phyloP scores from a whole-genome alignment of 176 grass and related monocot species.

The Bonia amplexicaulis region DNA sequence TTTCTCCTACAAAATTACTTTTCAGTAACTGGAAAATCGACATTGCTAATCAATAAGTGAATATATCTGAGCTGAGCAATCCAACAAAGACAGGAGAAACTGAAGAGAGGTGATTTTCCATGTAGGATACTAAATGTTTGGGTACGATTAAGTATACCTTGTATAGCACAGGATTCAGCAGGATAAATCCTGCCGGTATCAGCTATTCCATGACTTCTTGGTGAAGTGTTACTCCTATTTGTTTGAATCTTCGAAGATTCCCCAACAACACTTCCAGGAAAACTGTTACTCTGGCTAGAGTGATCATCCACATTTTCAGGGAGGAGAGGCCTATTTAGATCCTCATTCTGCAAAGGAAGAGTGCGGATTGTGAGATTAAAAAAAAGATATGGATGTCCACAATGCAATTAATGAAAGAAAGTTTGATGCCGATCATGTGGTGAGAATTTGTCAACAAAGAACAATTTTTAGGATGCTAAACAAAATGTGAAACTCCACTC shows the following conservation, averaged over 20 bases:
- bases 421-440: neutral
- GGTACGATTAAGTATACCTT: slow-evolving; percentile 40
- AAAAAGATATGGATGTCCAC: neutral
- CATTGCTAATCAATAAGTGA: neutral
- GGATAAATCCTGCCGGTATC: slow-evolving; percentile 42
- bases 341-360: slow-evolving; percentile 52
- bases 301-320: slow-evolving; percentile 36
- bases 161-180: slow-evolving; percentile 34
- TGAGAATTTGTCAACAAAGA: neutral
- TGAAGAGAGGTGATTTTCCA: neutral
- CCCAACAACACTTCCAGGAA: slow-evolving; percentile 42
- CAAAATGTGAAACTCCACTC: neutral
- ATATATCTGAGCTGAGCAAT: neutral
- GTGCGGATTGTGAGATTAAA: slow-evolving; percentile 2
- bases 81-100: neutral
- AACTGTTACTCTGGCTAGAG: slow-evolving; percentile 31
- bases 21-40: neutral
- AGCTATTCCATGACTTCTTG: slow-evolving; percentile 43
- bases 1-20: slow-evolving; percentile 54
- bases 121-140: neutral
- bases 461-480: neutral
- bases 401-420: neutral
- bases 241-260: slow-evolving; percentile 61
- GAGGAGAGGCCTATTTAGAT: slow-evolving; percentile 73
- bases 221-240: slow-evolving; percentile 46